These are phyloP conservation scores for Albatrellus ellisii DNA, from an alignment of 768 basidiomycete species.

Conservation along the genomic window DNA sequence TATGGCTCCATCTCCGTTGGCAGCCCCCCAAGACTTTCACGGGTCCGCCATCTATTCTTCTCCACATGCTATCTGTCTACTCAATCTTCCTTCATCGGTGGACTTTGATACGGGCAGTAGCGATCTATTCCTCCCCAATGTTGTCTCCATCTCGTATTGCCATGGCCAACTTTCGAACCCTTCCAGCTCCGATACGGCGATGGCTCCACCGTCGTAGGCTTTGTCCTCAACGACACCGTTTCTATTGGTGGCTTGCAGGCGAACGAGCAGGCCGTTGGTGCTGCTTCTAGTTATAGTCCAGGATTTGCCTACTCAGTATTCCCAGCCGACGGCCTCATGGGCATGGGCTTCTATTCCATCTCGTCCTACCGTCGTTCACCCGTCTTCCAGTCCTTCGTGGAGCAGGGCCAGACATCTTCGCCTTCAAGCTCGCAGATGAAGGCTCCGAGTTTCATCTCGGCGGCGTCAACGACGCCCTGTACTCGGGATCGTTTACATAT, in stretches of 20 bases:
- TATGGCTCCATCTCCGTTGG: slow-evolving; percentile 12
- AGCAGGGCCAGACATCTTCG: slow-evolving; percentile 28
- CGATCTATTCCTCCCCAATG: slow-evolving; percentile 23
- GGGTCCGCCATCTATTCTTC: background rate
- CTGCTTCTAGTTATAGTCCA: slow-evolving; percentile 26
- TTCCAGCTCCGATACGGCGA: slow-evolving; percentile 26
- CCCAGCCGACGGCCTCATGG: slow-evolving; percentile 28
- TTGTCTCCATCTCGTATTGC: slow-evolving; percentile 20
- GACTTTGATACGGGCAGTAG: slow-evolving; percentile 27
- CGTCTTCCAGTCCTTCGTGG: slow-evolving; percentile 28
- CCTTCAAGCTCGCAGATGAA: slow-evolving; percentile 30
- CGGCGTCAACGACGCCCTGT: slow-evolving; percentile 8
- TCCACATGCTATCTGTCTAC: background rate
- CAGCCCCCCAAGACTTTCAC: slow-evolving; percentile 9
- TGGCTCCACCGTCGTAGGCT: slow-evolving; percentile 26
- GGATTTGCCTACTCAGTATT: slow-evolving; percentile 18
- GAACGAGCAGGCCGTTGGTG: slow-evolving; percentile 28
- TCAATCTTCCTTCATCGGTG: slow-evolving; percentile 11
- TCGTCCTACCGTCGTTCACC: slow-evolving; percentile 15
- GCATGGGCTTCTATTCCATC: slow-evolving; percentile 23
- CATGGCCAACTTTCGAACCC: slow-evolving; percentile 4
- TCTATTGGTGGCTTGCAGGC: slow-evolving; percentile 26
- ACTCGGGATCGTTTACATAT: slow-evolving; percentile 6
- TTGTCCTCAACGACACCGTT: slow-evolving; percentile 31
- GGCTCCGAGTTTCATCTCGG: slow-evolving; percentile 23